These are phyloP conservation scores for Leptodermis oblonga DNA, from an alignment of 257 asterid genomes.

Conservation along the genomic window DNA sequence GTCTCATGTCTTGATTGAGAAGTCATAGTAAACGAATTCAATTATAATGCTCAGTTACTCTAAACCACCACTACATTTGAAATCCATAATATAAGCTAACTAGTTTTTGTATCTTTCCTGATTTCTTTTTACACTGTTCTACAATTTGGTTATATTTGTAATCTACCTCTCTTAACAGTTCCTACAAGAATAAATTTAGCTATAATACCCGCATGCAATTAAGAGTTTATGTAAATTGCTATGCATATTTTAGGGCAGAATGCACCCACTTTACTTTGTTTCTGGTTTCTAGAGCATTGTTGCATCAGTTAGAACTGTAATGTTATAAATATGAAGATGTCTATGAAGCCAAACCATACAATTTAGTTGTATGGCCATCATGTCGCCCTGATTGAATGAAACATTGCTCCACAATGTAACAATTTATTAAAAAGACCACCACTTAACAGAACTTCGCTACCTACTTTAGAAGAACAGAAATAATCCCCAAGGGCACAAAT, in stretches of 20 bases:
- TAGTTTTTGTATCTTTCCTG: not conserved
- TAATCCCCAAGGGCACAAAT: not conserved
- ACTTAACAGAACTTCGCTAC: not conserved
- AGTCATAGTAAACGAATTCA: not conserved
- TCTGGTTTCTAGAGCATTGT: not conserved
- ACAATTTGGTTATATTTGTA: not conserved
- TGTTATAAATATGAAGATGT: not conserved
- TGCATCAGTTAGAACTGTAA: not conserved
- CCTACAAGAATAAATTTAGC: not conserved
- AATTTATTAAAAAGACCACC: not conserved
- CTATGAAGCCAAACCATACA: not conserved
- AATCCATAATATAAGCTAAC: not conserved
- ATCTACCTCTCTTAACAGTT: not conserved
- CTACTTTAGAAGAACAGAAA: not conserved
- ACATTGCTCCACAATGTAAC: not conserved
- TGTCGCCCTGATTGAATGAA: not conserved
- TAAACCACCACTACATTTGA: not conserved
- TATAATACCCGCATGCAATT: not conserved
- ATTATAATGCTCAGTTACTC: not conserved
- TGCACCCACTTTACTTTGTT: not conserved
- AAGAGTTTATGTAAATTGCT: not conserved
- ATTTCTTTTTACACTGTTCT: not conserved
- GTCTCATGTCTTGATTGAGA: not conserved
- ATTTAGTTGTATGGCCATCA: not conserved
- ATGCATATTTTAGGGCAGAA: not conserved